Percentiles rank a stretch among this genome's conserved stretches.
Evolutionary conservation across 2,329 filamentous ascomycete species (phyloP).

Genomic region (Aspergillus awamori): DNA sequence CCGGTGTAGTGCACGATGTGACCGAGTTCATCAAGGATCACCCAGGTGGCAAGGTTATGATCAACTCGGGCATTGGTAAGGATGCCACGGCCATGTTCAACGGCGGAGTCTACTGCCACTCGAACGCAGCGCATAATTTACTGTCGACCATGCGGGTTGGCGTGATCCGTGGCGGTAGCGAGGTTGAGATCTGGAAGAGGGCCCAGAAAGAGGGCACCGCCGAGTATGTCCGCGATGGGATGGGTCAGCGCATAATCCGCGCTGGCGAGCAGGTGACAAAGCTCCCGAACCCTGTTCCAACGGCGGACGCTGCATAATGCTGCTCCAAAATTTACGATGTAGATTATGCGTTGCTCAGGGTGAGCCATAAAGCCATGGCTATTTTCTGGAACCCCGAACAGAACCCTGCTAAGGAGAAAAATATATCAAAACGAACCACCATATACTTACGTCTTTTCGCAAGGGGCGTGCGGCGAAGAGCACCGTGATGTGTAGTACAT

Average conservation of each 20-base stretch:
- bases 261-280: conserved; percentile 86
- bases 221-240: conserved; percentile 78
- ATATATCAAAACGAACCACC: too few species aligned
- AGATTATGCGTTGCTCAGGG: too few species aligned
- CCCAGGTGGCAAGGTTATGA: conserved; percentile 84
- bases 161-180: conserved; percentile 82
- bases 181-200: conserved; percentile 92
- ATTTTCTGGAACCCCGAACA: too few species aligned
- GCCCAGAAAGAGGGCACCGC: conserved; percentile 78
- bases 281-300: conserved; percentile 75
- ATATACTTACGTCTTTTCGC: too few species aligned
- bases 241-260: conserved; percentile 79
- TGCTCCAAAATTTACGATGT: too few species aligned
- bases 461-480: too few species aligned
- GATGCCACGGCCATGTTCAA: conserved; percentile 91
- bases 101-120: conserved; percentile 86
- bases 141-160: conserved; percentile 86
- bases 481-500: too few species aligned
- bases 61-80: conserved; percentile 79
- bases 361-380: too few species aligned
- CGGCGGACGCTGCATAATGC: conserved; percentile 77
- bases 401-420: too few species aligned
- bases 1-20: conserved; percentile 84
- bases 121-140: conserved; percentile 86
- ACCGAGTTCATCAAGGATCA: conserved; percentile 84